Base-by-base conservation (phyloP, 2,329 filamentous ascomycete genomes). In the Trichoderma simmonsii region DNA sequence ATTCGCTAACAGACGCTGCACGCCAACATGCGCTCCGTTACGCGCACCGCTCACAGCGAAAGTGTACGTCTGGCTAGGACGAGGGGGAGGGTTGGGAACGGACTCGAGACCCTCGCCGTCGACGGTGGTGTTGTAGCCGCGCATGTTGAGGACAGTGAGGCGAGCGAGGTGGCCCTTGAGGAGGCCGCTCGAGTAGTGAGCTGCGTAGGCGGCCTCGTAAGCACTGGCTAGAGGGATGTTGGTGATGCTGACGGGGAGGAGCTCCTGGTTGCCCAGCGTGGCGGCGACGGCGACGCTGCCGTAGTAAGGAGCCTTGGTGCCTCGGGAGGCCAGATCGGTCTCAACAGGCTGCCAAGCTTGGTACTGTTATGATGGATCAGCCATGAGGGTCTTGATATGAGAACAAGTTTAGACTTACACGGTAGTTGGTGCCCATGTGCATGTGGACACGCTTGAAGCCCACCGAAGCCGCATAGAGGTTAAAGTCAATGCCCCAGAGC, bases 271-370 rank as follows among this genome's bases (percentile, higher is more conserved):
- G 1, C 86, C 85, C 3, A 91, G 78, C 75, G 89, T 86, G 1
- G 85, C 84, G 0, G 89, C 88, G 1, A 88, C 87, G 36, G 86
- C 86, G 18, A 90, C 80, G 77, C 87, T 88, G 18, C 88, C 89
- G 75, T 92, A 91, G 78, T 90, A 92, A 0, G 89, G 89, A 0
- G 89, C 81, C 76, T 90, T 90, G 24, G 89, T 91, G 15, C 88
- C 89, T 2, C 84, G 81, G 8, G 81, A 80, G 0, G 85, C 85
- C 15, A 82, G 82, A 63, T 81, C 77, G 0, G 88, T 90, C 39
- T 60, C 54, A 59, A 90, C 75, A 0, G 89, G 88, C 76, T 91
- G 89, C 89, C 89, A 91, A 61, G 84, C 81, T 72, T 83, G 83
- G 77, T 91, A 91, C 75, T 81, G 43, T 51, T 4, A 7, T 28